Evolutionary conservation across 768 basidiomycete genomes (phyloP).

Genomic region (Hericium coralloides): DNA sequence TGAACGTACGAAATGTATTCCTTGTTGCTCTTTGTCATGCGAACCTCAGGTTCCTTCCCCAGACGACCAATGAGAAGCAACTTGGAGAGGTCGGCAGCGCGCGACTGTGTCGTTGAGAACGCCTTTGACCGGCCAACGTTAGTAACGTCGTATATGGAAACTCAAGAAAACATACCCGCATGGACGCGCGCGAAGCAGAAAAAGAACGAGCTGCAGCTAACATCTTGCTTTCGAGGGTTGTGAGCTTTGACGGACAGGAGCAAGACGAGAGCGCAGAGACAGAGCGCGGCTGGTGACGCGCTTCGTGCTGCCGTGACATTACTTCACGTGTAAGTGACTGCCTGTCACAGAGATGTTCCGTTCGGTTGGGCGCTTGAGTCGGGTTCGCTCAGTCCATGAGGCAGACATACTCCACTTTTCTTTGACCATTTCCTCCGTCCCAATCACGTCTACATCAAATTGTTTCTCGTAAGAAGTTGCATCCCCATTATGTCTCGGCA

Average conservation of each 20-base stretch:
- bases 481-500: slow-evolving; percentile 74
- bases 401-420: not conserved
- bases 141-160: no score
- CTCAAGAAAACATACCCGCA: slow-evolving; percentile 35
- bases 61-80: slow-evolving; percentile 71
- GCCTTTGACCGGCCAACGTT: slow-evolving; percentile 29
- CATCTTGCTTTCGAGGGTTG: slow-evolving; percentile 28
- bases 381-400: not conserved
- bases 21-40: slow-evolving; percentile 60
- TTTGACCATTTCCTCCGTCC: not conserved
- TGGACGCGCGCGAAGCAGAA: slow-evolving; percentile 27
- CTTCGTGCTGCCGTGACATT: not conserved
- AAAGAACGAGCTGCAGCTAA: slow-evolving; percentile 40
- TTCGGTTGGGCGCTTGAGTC: not conserved
- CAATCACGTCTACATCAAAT: slow-evolving; percentile 11
- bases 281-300: not conserved
- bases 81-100: slow-evolving; percentile 59
- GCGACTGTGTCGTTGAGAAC: slow-evolving; percentile 52
- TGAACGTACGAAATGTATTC: slow-evolving; percentile 65
- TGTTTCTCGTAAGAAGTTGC: slow-evolving; percentile 13
- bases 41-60: slow-evolving; percentile 60
- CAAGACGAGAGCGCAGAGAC: no score
- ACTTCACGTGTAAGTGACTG: not conserved
- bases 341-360: not conserved
- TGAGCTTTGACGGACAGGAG: no score